Evolutionary conservation across 2,329 filamentous ascomycete genomes (phyloP).

Genomic region (Colletotrichum australisinense): DNA sequence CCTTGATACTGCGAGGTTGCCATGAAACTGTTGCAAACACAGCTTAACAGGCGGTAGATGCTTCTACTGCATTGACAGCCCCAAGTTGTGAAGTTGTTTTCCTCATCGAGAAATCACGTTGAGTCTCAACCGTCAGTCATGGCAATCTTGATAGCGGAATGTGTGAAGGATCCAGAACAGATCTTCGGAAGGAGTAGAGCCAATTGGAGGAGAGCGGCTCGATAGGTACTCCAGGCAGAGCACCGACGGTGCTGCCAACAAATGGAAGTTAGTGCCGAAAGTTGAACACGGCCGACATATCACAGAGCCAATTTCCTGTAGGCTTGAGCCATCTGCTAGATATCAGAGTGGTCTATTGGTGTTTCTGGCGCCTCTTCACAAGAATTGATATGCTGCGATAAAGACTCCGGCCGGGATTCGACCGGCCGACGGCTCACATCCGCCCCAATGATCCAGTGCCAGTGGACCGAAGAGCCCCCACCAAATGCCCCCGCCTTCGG

Average conservation of each 20-base stretch:
- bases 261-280: no score
- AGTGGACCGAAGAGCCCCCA: not conserved
- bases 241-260: no score
- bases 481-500: conserved; percentile 22
- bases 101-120: not conserved
- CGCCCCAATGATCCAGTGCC: conserved; percentile 29
- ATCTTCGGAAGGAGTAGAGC: no score
- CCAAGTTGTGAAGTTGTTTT: not conserved
- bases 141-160: not conserved
- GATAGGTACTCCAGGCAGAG: no score
- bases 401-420: conserved; percentile 11
- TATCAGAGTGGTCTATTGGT: not conserved
- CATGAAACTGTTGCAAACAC: not conserved
- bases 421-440: conserved; percentile 1
- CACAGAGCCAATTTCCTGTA: not conserved
- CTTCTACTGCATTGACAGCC: not conserved
- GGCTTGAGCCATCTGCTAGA: not conserved
- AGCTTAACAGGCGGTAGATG: not conserved
- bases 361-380: not conserved
- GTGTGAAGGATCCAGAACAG: not conserved
- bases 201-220: no score
- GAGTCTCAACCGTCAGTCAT: not conserved
- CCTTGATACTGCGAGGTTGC: not conserved
- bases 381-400: not conserved
- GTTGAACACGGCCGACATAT: not conserved